Base-by-base conservation (phyloP, 75 land plant genomes). In the Adiantum capillusveneris region DNA sequence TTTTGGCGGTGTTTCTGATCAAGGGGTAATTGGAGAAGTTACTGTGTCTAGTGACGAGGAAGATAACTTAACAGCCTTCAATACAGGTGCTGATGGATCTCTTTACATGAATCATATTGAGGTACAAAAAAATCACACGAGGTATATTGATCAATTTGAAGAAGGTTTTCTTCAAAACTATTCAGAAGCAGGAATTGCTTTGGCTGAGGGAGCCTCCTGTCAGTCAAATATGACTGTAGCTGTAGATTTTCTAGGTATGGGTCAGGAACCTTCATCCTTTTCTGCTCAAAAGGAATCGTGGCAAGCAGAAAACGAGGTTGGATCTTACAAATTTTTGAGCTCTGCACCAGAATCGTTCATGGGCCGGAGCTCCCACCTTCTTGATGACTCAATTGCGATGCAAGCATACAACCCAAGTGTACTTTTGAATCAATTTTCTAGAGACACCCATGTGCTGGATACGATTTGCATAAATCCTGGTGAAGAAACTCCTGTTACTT, bases 41-140 rank as follows among this genome's bases (percentile, higher is more conserved):
- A 90, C 90, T 62, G 79, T 95, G 46, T 81, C 90, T 12, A 90
- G 97, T 67, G 99, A 95, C 69, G 99, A 95, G 13, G 97, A 90
- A 27, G 97, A 90, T 0, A 58, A 29, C 27, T 46, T 29, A 1
- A 67, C 56, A 21, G 70, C 69, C 39, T 59, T 57, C n/a, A 57
- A 64, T 20, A 31, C 74, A 1, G 60, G 78, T 11, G 65, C 81
- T 46, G 50, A n/a, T 2, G 5, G 50, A 18, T 46, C 50, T 2
- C 14, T 46, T 46, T 3, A 46, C 14, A 2, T 17, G 9, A 34
- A 34, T 34, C 37, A 5, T 9, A 5, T 34, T 34, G 37, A 34
- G 37, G 9, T 34, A 9, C 37, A 34, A 34, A 9, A 9, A 34
- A 34, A 5, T 34, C 3, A 34, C 9, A 34, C 7, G 37, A n/a